Conservation (phyloP, 192 early-diverging fungal species). For the Rhizoclosmatium sp. region DNA sequence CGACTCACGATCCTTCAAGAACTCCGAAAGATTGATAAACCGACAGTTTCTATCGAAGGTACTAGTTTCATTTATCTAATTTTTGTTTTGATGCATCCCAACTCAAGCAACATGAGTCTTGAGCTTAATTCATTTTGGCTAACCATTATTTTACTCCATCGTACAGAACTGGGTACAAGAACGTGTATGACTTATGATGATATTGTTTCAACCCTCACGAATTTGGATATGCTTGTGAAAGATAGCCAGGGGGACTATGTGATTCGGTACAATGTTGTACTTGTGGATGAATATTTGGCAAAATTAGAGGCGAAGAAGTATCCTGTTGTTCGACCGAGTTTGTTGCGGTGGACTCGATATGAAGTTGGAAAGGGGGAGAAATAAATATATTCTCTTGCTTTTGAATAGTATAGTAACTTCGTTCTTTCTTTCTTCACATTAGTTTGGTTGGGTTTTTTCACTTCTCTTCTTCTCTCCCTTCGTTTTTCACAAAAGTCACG, state of each 20-base stretch:
- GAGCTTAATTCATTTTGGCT: too few relatives aligned
- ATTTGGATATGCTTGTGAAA: slow-evolving; percentile 52
- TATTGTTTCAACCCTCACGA: slow-evolving; percentile 50
- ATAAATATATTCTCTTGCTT: neutral
- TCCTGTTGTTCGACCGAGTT: slow-evolving; percentile 21
- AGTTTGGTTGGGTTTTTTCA: too few relatives aligned
- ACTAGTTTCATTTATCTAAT: neutral
- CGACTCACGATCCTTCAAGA: slow-evolving; percentile 49
- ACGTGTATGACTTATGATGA: slow-evolving; percentile 60
- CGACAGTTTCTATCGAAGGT: slow-evolving; percentile 32
- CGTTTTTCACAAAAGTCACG: neutral
- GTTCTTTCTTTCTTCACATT: too few relatives aligned
- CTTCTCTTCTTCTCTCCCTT: neutral
- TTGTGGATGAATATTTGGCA: slow-evolving; percentile 38
- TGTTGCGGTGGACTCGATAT: slow-evolving; percentile 24
- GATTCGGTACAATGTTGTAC: slow-evolving; percentile 38
- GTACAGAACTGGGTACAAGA: slow-evolving; percentile 37
- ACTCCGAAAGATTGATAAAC: slow-evolving; percentile 10
- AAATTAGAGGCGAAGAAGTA: slow-evolving; percentile 34
- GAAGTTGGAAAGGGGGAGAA: slow-evolving; percentile 5
- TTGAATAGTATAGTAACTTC: too few relatives aligned
- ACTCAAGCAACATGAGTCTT: neutral
- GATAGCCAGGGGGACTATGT: slow-evolving; percentile 53
- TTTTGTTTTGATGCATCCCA: slow-evolving; percentile 2
- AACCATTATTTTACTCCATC: neutral